These are phyloP conservation scores for Pistacia atlantica DNA, from an alignment of 345 rosid species.

Conservation along the genomic window DNA sequence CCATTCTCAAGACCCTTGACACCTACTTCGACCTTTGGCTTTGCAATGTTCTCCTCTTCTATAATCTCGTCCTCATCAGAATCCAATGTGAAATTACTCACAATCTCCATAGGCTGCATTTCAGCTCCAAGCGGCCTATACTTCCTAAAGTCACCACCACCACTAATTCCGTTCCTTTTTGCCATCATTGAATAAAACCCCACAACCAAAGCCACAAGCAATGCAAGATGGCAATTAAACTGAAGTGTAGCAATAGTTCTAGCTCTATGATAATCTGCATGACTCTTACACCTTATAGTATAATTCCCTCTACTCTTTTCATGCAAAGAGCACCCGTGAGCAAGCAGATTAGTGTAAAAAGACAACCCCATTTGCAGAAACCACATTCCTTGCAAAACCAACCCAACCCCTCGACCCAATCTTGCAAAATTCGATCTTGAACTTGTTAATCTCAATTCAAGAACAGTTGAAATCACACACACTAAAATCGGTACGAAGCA, in stretches of 20 bases:
- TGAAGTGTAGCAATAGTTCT: slow-evolving; percentile 90
- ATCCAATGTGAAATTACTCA: slow-evolving; percentile 61
- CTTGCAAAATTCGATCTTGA: slow-evolving; percentile 31
- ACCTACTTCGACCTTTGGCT: slow-evolving; percentile 34
- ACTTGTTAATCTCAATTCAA: slow-evolving; percentile 42
- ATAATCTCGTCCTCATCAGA: slow-evolving; percentile 70
- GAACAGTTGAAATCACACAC: slow-evolving; percentile 59
- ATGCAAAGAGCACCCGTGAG: slow-evolving; percentile 67
- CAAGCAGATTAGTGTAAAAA: slow-evolving; percentile 61
- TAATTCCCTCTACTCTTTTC: slow-evolving; percentile 77
- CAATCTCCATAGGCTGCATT: slow-evolving; percentile 48
- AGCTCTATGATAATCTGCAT: slow-evolving; percentile 76
- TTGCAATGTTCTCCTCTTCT: slow-evolving; percentile 42
- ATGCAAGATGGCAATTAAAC: slow-evolving; percentile 87
- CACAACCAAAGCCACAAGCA: slow-evolving; percentile 56
- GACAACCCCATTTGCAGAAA: slow-evolving; percentile 87
- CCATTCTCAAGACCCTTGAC: slow-evolving; percentile 39
- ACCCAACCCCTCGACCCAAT: slow-evolving; percentile 67
- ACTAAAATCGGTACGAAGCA: slow-evolving; percentile 77
- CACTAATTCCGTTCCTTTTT: slow-evolving; percentile 41
- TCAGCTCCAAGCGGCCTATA: slow-evolving; percentile 76
- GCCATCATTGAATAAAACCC: slow-evolving; percentile 51
- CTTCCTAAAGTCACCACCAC: slow-evolving; percentile 36
- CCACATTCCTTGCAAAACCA: slow-evolving; percentile 87
- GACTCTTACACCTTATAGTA: slow-evolving; percentile 77